Evolutionary conservation across 495 filamentous ascomycete species (phyloP).

Genomic region (Penicillium pulvis): DNA sequence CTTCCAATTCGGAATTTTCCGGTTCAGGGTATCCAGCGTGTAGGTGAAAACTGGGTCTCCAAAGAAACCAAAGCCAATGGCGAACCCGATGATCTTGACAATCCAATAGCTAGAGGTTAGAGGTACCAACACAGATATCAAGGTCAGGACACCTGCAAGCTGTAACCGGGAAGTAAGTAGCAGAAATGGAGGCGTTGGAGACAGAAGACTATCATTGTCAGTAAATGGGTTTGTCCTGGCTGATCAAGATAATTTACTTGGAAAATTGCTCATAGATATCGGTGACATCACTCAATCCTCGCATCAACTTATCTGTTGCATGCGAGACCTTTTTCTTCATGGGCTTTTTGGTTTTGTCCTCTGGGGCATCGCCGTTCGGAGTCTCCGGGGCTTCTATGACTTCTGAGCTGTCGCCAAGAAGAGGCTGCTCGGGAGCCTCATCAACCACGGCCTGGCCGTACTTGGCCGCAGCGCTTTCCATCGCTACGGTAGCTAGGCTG

Average conservation of each 20-base stretch:
- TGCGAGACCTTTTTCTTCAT: slow-evolving; percentile 78
- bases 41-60: slow-evolving; percentile 71
- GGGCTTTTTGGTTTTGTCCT: slow-evolving; percentile 85
- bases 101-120: slow-evolving; percentile 74
- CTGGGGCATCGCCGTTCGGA: slow-evolving; percentile 53
- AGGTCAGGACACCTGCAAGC: slow-evolving; percentile 61
- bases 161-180: slow-evolving; percentile 60
- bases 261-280: slow-evolving; percentile 81
- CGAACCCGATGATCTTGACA: slow-evolving; percentile 67
- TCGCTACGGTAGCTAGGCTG: slow-evolving; percentile 70
- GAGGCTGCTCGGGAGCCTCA: slow-evolving; percentile 43
- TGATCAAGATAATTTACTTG: slow-evolving; percentile 56
- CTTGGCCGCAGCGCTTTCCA: slow-evolving; percentile 76
- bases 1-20: slow-evolving; percentile 71
- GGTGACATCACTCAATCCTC: slow-evolving; percentile 67
- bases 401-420: slow-evolving; percentile 62
- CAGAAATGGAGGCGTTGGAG: slow-evolving; percentile 78
- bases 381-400: slow-evolving; percentile 60
- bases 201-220: slow-evolving; percentile 58
- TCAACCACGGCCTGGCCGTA: slow-evolving; percentile 56
- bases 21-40: slow-evolving; percentile 62
- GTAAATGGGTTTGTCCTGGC: background rate
- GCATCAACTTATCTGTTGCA: slow-evolving; percentile 77
- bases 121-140: slow-evolving; percentile 57
- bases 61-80: slow-evolving; percentile 74